These are phyloP conservation scores for Hypoxylon trugodes DNA, from an alignment of 495 filamentous ascomycete species.

Conservation along the genomic window DNA sequence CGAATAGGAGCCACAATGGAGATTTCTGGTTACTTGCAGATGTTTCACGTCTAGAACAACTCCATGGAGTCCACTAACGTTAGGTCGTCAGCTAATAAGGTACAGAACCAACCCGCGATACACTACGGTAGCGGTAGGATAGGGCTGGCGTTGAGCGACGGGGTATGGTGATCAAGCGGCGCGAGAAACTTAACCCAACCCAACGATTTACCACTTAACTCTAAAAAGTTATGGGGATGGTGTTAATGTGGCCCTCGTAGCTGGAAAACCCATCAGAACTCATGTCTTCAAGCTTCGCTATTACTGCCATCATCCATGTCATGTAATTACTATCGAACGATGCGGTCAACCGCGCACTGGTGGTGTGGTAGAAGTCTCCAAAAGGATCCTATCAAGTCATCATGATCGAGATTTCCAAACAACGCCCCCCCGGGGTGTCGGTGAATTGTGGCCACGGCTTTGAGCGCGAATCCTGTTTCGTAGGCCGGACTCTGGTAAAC, in stretches of 20 bases:
- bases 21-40: not conserved
- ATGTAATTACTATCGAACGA: not conserved
- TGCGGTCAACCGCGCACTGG: conserved; percentile 5
- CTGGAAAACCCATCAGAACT: conserved; percentile 13
- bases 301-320: conserved; percentile 7
- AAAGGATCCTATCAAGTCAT: not conserved
- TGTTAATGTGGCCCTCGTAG: conserved; percentile 20
- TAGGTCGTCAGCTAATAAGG: no score
- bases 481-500: not conserved
- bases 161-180: conserved; percentile 17
- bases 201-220: conserved; percentile 6
- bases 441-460: not conserved
- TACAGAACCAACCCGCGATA: not conserved
- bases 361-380: not conserved
- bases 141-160: conserved; percentile 17
- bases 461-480: conserved; percentile 31
- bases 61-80: conserved; percentile 1
- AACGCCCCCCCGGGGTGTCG: conserved; percentile 19
- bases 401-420: conserved; percentile 33
- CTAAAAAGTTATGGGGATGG: not conserved
- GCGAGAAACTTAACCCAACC: conserved; percentile 4
- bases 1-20: conserved; percentile 4
- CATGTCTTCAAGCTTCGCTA: conserved; percentile 2
- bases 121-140: not conserved
- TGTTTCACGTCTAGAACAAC: conserved; percentile 4